These are phyloP conservation scores for Collariella sp. DNA, from an alignment of 495 filamentous ascomycete species.

Conservation along the genomic window DNA sequence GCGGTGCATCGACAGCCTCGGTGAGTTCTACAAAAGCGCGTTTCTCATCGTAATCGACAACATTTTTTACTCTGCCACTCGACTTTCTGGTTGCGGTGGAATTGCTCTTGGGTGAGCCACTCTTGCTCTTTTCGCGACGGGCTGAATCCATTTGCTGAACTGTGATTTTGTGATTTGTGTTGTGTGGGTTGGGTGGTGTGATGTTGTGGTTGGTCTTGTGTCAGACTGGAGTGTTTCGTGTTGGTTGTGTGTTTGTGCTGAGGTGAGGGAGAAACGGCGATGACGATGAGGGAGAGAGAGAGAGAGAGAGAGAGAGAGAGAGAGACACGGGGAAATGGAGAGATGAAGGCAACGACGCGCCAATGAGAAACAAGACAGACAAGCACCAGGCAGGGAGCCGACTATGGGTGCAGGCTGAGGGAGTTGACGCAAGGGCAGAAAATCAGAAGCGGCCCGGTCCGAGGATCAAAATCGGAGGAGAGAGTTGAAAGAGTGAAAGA, in stretches of 20 bases:
- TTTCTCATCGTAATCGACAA: conserved; percentile 83
- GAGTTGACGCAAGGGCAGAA: neutral
- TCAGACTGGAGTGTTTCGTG: neutral
- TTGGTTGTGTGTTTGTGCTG: neutral
- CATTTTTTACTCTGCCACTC: conserved; percentile 78
- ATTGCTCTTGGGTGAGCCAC: conserved; percentile 4
- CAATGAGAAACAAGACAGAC: conserved; percentile 3
- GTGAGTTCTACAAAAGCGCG: conserved; percentile 70
- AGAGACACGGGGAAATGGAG: neutral
- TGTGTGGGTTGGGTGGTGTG: neutral
- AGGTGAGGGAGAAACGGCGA: neutral
- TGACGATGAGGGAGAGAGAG: neutral
- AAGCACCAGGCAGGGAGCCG: neutral
- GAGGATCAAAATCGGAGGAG: neutral
- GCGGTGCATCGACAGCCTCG: conserved; percentile 24
- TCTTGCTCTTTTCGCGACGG: conserved; percentile 9
- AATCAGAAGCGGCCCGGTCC: neutral
- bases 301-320: neutral
- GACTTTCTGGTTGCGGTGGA: conserved; percentile 49
- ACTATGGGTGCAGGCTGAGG: neutral
- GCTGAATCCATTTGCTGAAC: conserved; percentile 14
- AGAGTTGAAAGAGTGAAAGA: neutral
- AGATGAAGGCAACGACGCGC: neutral
- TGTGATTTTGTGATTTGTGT: neutral
- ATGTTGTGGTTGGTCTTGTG: neutral